These are phyloP conservation scores for Fusarium duplospermum DNA, from an alignment of 2,329 filamentous ascomycete genomes.

Conservation along the genomic window DNA sequence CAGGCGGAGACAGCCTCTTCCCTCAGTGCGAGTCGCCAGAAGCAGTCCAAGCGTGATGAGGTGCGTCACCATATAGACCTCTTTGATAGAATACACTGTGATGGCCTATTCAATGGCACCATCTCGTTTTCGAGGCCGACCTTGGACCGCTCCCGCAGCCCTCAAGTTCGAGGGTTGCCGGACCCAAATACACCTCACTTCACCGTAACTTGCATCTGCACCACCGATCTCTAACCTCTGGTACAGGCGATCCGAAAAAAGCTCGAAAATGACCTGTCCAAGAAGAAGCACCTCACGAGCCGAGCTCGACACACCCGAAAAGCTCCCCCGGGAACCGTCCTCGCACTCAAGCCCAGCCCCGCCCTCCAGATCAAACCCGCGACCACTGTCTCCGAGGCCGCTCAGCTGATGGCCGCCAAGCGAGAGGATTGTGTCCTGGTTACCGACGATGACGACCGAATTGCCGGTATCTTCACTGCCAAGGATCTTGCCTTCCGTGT, in stretches of 20 bases:
- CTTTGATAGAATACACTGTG: neutral
- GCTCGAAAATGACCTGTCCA: conserved; percentile 96
- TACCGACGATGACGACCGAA: conserved; percentile 96
- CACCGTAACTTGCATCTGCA: conserved; percentile 10
- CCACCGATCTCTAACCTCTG: conserved; percentile 26
- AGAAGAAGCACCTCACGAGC: conserved; percentile 87
- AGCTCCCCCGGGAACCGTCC: conserved; percentile 94
- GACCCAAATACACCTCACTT: conserved; percentile 29
- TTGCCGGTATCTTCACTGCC: conserved; percentile 98
- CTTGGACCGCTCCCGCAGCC: neutral
- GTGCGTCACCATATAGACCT: conserved; percentile 64
- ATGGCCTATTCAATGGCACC: neutral
- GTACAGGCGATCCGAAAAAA: conserved; percentile 92
- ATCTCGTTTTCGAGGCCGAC: neutral
- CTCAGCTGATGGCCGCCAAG: conserved; percentile 98
- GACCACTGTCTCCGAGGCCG: conserved; percentile 94
- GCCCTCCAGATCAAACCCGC: conserved; percentile 97
- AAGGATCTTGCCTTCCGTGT: conserved; percentile 99
- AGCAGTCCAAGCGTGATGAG: conserved; percentile 98
- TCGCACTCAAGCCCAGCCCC: conserved; percentile 93
- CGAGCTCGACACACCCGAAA: conserved; percentile 89
- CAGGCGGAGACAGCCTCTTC: conserved; percentile 73
- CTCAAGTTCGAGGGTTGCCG: neutral
- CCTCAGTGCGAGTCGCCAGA: conserved; percentile 92
- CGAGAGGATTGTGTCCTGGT: conserved; percentile 97